These are phyloP conservation scores for Colletotrichum lindemuthianum DNA, from an alignment of 2,329 filamentous ascomycete species.

Conservation along the genomic window DNA sequence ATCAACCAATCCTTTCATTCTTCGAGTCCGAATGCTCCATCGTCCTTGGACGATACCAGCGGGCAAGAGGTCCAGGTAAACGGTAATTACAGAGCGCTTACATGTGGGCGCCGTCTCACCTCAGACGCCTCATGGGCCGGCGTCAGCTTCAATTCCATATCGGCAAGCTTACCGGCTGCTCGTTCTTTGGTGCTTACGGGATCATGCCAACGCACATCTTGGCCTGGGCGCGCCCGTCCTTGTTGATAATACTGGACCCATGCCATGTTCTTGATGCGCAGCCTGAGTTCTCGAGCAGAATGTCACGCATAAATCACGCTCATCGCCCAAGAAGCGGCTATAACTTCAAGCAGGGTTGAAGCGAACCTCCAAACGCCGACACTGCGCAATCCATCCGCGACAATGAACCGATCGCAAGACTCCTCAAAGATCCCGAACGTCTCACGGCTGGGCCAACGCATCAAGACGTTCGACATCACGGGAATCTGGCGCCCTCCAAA, in stretches of 20 bases:
- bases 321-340: not conserved
- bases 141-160: slow-evolving; percentile 1
- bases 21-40: not conserved
- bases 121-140: slow-evolving; percentile 14
- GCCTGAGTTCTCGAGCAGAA: not conserved
- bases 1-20: not conserved
- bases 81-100: slow-evolving; percentile 22
- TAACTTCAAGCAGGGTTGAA: not conserved
- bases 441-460: slow-evolving; percentile 14
- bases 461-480: slow-evolving; percentile 21
- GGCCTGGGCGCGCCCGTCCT: not conserved
- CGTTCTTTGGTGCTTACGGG: not conserved
- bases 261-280: not conserved
- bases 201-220: slow-evolving; percentile 21
- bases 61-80: too few species aligned
- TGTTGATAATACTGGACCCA: not conserved
- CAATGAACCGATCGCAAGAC: slow-evolving; percentile 13
- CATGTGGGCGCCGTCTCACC: slow-evolving; percentile 29
- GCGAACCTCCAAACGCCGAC: not conserved
- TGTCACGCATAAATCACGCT: slow-evolving; percentile 10
- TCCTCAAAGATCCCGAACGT: not conserved
- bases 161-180: not conserved
- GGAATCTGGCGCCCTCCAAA: slow-evolving; percentile 6
- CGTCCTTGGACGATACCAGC: too few species aligned
- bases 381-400: not conserved